These are phyloP conservation scores for Tetradesmus obliquus DNA, from an alignment of 139 green algal genomes.

Conservation along the genomic window DNA sequence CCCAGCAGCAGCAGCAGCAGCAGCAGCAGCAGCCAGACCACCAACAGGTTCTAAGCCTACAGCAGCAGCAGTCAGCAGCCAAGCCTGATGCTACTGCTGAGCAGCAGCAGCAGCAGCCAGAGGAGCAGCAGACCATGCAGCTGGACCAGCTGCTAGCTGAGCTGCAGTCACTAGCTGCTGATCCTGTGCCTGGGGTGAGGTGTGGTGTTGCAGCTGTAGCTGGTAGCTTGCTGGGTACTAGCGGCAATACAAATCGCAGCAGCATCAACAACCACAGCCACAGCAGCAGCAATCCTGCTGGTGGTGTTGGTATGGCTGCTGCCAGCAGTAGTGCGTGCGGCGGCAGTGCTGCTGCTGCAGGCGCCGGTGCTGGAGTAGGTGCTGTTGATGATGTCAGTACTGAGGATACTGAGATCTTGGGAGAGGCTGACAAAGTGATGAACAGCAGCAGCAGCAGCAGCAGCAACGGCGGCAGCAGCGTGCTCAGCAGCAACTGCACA, in stretches of 20 bases:
- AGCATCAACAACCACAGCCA: background rate
- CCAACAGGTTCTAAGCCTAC: background rate
- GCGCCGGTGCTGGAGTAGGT: background rate
- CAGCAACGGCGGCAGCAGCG: background rate
- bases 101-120: background rate
- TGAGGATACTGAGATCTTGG: background rate
- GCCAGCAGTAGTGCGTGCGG: background rate
- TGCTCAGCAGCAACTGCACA: background rate
- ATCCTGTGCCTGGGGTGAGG: slow-evolving; percentile 23
- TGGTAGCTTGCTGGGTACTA: background rate
- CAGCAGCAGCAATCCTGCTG: background rate
- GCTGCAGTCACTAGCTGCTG: background rate
- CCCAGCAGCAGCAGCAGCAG: slow-evolving; percentile 1
- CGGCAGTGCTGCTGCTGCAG: background rate
- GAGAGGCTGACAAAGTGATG: background rate
- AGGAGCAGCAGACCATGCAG: slow-evolving; percentile 27
- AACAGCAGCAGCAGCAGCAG: background rate
- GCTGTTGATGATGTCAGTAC: background rate
- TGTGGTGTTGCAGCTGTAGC: background rate
- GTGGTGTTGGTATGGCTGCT: background rate
- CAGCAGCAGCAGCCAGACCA: background rate
- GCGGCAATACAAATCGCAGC: background rate
- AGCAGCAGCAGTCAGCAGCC: slow-evolving; percentile 16
- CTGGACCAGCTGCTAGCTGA: slow-evolving; percentile 11
- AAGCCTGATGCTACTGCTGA: background rate